Conservation (phyloP, 306 rosid species). For the Hippophae gyantsensis region DNA sequence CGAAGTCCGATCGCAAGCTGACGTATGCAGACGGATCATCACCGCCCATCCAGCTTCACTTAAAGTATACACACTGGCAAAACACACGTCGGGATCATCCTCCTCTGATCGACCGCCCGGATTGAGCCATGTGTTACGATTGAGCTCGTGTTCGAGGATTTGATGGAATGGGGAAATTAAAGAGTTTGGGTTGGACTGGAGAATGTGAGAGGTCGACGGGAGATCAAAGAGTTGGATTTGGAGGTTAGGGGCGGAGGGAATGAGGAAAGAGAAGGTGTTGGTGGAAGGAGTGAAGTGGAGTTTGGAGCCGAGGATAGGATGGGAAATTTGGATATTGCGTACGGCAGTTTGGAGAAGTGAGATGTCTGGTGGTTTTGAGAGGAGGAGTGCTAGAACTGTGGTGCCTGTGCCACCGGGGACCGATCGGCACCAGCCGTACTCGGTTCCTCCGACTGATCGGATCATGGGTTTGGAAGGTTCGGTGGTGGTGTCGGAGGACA, state of each 20-base stretch:
- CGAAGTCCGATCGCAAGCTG: slow-evolving; percentile 59
- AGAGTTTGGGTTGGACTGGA: slow-evolving; percentile 20
- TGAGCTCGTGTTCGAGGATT: slow-evolving; percentile 66
- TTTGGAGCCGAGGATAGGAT: slow-evolving; percentile 78
- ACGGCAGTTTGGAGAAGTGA: slow-evolving; percentile 52
- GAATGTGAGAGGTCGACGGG: slow-evolving; percentile 36
- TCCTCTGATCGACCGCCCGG: slow-evolving; percentile 1
- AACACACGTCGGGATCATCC: slow-evolving; percentile 37
- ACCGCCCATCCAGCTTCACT: slow-evolving; percentile 33
- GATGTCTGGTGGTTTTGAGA: slow-evolving; percentile 53
- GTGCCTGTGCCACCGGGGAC: slow-evolving; percentile 80
- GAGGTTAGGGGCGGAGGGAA: slow-evolving; percentile 29
- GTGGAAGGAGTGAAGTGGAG: slow-evolving; percentile 36
- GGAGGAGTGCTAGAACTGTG: slow-evolving; percentile 62
- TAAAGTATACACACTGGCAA: slow-evolving; percentile 36
- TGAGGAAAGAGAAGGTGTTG: slow-evolving; percentile 38
- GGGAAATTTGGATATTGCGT: slow-evolving; percentile 48
- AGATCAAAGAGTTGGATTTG: slow-evolving; percentile 54
- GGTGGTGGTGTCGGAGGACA: slow-evolving; percentile 31
- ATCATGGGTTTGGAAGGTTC: slow-evolving; percentile 6
- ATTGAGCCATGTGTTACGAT: slow-evolving; percentile 44
- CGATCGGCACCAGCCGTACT: slow-evolving; percentile 85
- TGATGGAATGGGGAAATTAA: slow-evolving; percentile 39
- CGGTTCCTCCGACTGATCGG: slow-evolving; percentile 81
- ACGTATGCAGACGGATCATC: slow-evolving; percentile 64